Base-by-base conservation (phyloP, 2,329 filamentous ascomycete genomes). In the Fusarium sulawesiense region DNA sequence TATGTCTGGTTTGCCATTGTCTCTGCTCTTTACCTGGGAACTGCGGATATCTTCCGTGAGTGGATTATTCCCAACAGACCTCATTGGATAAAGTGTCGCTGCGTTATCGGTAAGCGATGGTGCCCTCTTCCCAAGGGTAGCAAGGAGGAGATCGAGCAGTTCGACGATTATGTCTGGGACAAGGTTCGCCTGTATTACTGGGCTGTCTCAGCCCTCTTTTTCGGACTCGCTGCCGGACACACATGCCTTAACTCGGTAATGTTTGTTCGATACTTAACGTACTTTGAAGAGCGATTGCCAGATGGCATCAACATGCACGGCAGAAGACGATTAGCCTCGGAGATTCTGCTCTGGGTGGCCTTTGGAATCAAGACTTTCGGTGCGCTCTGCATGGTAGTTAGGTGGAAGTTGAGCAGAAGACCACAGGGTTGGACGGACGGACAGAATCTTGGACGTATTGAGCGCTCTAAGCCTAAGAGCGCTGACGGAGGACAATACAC, bases 41-140 rank as follows among this genome's bases (percentile, higher is more conserved):
- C 54, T 11, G 23, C 47, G 30, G 64, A 56, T 13, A 53, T 76
- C 7, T 59, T 62, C 18, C 63, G 70, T 10, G 74, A 76, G 40
- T 75, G 72, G 73, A 56, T 69, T 50, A 76, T 76, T 34, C 70
- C 54, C n/a, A 72, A 76, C 42, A 68, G 64, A 30, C 74, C 74
- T 30, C 68, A 70, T 47, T 76, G 73, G 74, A 69, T 76, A 62
- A 73, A 60, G 32, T 76, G 74, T 8, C 68, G 68, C 1, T 76
- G 74, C 55, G 29, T 75, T n/a, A 45, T 74, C n/a, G 64, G 69
- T 32, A 76, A 76, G 56, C 67, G 72, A 16, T 74, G 59, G 56
- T 76, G 74, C 20, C 71, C 70, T 29, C 69, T 64, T 14, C 74
- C 74, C 1, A 68, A 64, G 3, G 74, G 73, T n/a, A 72, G 72